A percentile compares a stretch with the other conserved stretches of the same genome.
Evolutionary conservation across 768 basidiomycete genomes (phyloP).

Genomic region (Lentinus tigrinus): DNA sequence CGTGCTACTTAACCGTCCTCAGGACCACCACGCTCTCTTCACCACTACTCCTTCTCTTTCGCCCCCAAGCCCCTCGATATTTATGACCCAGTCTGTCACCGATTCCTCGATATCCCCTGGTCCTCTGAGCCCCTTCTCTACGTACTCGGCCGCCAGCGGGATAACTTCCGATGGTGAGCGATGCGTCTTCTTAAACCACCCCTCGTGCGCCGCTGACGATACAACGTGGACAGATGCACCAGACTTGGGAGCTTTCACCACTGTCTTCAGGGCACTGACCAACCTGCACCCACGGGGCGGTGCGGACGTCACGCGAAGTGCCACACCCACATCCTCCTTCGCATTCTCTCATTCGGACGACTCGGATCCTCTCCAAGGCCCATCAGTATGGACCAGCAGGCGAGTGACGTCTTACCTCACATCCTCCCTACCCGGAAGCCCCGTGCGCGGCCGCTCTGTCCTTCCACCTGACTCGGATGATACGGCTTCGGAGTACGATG

Average conservation of each 20-base stretch:
- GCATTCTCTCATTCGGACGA: constrained; percentile 38
- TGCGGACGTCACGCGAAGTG: constrained; percentile 18
- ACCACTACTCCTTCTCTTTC: constrained; percentile 2
- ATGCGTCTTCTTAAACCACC: background rate
- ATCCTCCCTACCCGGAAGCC: constrained; percentile 26
- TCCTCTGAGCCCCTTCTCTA: constrained; percentile 40
- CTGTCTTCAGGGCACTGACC: constrained; percentile 65
- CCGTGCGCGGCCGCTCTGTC: constrained; percentile 12
- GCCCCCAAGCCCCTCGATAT: constrained; percentile 3
- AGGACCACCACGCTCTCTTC: constrained; percentile 14
- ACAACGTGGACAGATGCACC: constrained; percentile 48
- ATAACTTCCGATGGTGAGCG: constrained; percentile 38
- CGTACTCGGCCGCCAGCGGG: constrained; percentile 30
- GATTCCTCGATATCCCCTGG: constrained; percentile 36
- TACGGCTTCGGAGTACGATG: constrained; percentile 25
- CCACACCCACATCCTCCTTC: constrained; percentile 29
- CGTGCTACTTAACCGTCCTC: constrained; percentile 8
- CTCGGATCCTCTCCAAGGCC: constrained; percentile 37
- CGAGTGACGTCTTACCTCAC: constrained; percentile 59
- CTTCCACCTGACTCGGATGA: constrained; percentile 20
- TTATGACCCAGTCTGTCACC: constrained; percentile 33
- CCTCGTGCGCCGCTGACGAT: background rate
- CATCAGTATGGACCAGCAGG: constrained; percentile 65
- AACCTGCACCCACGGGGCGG: constrained; percentile 50
- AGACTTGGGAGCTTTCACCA: constrained; percentile 70